Evolutionary conservation across 352 stramenopile species (phyloP), one percentile per base, ranked within the genome.

Genomic region (Hyaloperonospora brassicae): DNA sequence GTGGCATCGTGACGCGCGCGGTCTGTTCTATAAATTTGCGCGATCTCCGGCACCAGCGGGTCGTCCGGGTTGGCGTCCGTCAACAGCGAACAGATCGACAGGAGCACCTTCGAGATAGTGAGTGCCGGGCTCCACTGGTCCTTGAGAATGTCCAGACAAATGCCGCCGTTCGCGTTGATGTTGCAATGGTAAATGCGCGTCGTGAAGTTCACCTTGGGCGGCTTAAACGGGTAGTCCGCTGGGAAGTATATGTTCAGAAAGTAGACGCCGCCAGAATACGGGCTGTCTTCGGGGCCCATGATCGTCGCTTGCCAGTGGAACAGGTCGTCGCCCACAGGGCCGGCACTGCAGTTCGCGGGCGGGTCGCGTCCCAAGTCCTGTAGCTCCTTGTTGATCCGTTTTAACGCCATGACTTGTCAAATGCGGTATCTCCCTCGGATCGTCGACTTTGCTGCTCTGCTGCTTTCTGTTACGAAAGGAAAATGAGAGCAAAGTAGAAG

Each of bases 141-240:
- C 80, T 99, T 99, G 61, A 99, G 81, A 69, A 99, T 99, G 69
- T 99, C 97, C 79, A 99, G 86, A 79, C 97, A 99, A 63, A 99
- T 99, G 49, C 96, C 96, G 63, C 97, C 97, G 79, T 98, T 98
- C 44, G 92, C 96, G 73, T 99, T 99, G 73, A 99, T 99, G 93
- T 99, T 99, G 79, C 95, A 98, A 75, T 99, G 97, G 72, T 99
- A 99, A 60, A 99, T 99, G 73, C 95, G 95, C 61, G 97, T 99
- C 53, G 92, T 98, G 76, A 99, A 99, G 74, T 98, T 97, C 42
- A 99, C 95, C 61, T 95, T 97, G 52, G 96, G 96, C 27, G 96
- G 95, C 85, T 99, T 99, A 79, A 99, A 99, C 42, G 97, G 97
- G 83, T 99, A 99, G 72, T 99, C 96, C 36, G 95, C 95, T 48